phyloP scores from a whole-genome alignment of 2,329 filamentous ascomycete genomes.

The Apiospora saccharicola region DNA sequence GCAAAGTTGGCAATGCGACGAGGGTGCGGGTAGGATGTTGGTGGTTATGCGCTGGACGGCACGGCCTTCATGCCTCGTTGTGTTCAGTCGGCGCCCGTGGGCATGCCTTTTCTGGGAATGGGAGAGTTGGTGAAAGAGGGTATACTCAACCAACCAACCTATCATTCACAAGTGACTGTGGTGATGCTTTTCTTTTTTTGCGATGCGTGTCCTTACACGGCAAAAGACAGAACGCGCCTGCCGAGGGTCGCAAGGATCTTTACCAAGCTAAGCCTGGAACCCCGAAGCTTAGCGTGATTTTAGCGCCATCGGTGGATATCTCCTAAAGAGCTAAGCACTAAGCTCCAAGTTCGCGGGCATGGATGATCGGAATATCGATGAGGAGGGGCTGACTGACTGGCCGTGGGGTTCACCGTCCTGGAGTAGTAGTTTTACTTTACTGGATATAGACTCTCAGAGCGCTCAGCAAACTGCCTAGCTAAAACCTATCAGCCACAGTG shows the following conservation, averaged over 20 bases:
- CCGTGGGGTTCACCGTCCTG: background rate
- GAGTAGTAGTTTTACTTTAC: background rate
- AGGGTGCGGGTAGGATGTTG: too few relatives aligned
- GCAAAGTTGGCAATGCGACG: background rate
- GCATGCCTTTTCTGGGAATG: background rate
- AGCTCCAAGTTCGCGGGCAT: background rate
- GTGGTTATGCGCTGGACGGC: background rate
- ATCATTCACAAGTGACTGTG: background rate
- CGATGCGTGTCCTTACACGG: slow-evolving; percentile 12
- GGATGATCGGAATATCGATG: background rate
- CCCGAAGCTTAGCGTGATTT: background rate
- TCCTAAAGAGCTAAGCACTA: background rate
- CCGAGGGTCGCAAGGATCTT: background rate
- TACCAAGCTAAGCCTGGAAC: background rate
- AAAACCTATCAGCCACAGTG: too few relatives aligned
- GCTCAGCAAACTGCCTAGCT: background rate
- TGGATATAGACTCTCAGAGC: background rate
- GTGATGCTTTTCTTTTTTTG: background rate
- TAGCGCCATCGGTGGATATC: background rate
- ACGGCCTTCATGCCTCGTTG: background rate
- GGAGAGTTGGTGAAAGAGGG: background rate
- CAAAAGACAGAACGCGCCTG: slow-evolving; percentile 7
- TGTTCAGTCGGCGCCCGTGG: background rate
- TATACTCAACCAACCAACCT: background rate
- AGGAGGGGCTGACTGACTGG: background rate